Evolutionary conservation across 148 eudicot genomes (phyloP).

Genomic region (Euryodendron excelsum): DNA sequence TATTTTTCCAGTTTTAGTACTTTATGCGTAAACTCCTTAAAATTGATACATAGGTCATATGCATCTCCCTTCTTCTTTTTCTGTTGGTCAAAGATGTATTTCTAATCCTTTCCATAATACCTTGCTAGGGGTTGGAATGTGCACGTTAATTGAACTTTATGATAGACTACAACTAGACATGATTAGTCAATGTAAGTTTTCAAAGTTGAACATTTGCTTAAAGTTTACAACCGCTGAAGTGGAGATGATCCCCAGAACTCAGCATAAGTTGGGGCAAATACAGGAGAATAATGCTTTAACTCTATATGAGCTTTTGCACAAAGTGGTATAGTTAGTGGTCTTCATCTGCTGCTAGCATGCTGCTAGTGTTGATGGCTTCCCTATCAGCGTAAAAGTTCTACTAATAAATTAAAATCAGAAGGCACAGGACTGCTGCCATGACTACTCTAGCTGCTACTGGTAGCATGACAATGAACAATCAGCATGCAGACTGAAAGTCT

Average conservation of each 20-base stretch:
- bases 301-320: background rate
- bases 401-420: background rate
- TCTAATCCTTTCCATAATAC: background rate
- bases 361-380: background rate
- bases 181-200: background rate
- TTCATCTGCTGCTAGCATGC: background rate
- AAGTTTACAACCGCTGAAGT: background rate
- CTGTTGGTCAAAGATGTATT: background rate
- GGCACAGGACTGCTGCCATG: background rate
- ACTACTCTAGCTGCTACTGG: background rate
- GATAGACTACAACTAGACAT: background rate
- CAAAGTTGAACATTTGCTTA: background rate
- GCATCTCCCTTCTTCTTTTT: background rate
- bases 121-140: background rate
- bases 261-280: background rate
- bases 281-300: background rate
- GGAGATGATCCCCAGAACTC: background rate
- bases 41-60: background rate
- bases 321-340: background rate
- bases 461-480: background rate
- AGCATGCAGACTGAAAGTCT: background rate
- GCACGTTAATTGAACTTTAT: background rate
- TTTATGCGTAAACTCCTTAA: background rate
- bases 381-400: background rate
- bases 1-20: background rate